Evolutionary conservation across 257 asterid genomes (phyloP).

Genomic region (Nicotiana attenuata): DNA sequence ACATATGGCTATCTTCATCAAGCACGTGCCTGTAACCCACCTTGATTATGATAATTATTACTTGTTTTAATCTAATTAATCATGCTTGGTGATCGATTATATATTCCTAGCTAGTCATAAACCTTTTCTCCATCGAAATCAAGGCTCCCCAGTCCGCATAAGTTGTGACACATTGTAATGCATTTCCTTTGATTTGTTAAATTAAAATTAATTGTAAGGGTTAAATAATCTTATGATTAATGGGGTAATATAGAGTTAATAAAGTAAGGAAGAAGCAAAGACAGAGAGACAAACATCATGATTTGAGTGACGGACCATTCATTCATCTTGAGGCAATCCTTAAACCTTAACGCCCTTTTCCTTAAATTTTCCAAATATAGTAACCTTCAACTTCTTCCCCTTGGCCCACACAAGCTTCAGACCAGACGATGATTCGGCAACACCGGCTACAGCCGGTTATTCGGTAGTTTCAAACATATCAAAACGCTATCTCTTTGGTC

Average conservation of each 20-base stretch:
- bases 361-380: background rate
- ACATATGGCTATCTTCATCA: no score
- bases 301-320: background rate
- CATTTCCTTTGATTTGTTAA: no score
- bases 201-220: background rate
- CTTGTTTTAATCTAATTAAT: no score
- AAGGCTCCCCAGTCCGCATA: no score
- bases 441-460: slow-evolving; percentile 10
- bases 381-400: background rate
- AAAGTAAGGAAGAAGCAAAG: background rate
- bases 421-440: background rate
- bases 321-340: background rate
- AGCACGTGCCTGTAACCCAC: no score
- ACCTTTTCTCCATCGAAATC: no score
- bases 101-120: no score
- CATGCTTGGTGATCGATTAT: no score
- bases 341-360: background rate
- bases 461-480: background rate
- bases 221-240: background rate
- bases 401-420: background rate
- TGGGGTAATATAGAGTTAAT: background rate
- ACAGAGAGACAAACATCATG: background rate
- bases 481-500: background rate
- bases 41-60: no score
- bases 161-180: no score